Conservation (phyloP, 805 yeast genomes). For the Zygotorulaspora chibaensis region DNA sequence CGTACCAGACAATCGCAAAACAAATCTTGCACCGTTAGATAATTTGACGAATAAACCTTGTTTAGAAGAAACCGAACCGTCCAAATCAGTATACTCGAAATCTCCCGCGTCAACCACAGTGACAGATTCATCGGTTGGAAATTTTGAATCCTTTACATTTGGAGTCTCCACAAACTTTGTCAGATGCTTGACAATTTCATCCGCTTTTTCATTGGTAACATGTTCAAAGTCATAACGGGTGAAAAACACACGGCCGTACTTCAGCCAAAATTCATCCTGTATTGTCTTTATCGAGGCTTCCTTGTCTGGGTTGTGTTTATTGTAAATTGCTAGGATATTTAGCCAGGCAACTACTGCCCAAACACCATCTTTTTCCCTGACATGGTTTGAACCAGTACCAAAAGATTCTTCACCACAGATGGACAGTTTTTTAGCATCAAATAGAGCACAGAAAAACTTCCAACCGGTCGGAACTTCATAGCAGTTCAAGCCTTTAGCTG, state of each 20-base stretch:
- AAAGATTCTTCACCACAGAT: constrained; percentile 98
- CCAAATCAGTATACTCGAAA: constrained; percentile 89
- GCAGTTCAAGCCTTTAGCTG: constrained; percentile 61
- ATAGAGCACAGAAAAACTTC: constrained; percentile 95
- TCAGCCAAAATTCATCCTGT: constrained; percentile 81
- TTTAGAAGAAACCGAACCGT: constrained; percentile 80
- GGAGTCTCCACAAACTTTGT: constrained; percentile 37
- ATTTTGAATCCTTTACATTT: constrained; percentile 47
- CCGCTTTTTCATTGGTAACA: constrained; percentile 72
- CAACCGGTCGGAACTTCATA: constrained; percentile 99
- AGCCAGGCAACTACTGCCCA: constrained; percentile 99
- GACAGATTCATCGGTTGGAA: constrained; percentile 44
- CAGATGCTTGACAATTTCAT: constrained; percentile 55
- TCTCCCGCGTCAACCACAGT: constrained; percentile 75
- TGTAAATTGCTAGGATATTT: constrained; percentile 84
- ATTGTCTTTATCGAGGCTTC: constrained; percentile 70
- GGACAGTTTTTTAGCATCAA: constrained; percentile 87
- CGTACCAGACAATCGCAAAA: constrained; percentile 91
- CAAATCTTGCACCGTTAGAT: constrained; percentile 75
- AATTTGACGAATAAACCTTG: constrained; percentile 88
- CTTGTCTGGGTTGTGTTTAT: constrained; percentile 51
- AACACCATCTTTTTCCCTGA: constrained; percentile 95
- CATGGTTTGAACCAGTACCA: constrained; percentile 97
- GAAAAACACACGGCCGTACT: constrained; percentile 94
- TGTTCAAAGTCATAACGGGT: constrained; percentile 93